Base-by-base conservation (phyloP, 345 rosid species). In the Eucalyptus erythrocorys region DNA sequence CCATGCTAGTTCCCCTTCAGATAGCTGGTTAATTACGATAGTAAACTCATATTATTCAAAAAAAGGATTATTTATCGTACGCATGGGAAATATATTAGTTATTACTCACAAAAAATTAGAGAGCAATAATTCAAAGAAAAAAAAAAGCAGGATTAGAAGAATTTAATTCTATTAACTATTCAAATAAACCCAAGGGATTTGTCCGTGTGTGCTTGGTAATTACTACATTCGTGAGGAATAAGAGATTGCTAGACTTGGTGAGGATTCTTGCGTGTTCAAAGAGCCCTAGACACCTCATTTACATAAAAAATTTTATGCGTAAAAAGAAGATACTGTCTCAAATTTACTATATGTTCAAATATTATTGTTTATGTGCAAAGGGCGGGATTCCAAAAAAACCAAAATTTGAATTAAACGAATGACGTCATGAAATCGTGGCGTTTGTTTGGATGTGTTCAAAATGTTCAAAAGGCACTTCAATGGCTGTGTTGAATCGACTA, bases 291-390 rank as follows among this genome's bases (percentile, higher is more conserved):
- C 26, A 34, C 12, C 4, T 68, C 7, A 4, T 34, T 68, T 9
- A 34, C 1, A 34, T 34, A 68, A 10, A 9, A 34, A 24, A 4
- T 0, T 1, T 17, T 34, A 4, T 22, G 13, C 2, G 13, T 16
- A 16, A 68, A 68, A 9, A 3, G 11, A 34, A 68, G 4, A 7
- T 34, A 34, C 6, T 27, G 0, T 37, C 82, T 40, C 15, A 4
- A 76, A 21, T 40, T 21, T 76, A 76, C 47, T 10, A 5, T 21
- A 40, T 40, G 82, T 76, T 21, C 15, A 37, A 21, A 76, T 6
- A 37, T 37, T 9, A 71, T 19, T 37, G 45, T 19, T 32, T 10
- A 5, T 10, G 3, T 1, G 43, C 4, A 13, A 76, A 11, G 80
- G 21, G 43, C 24, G 80, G 32, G 7, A 16, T 68, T 34, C 21